Conservation (phyloP, 805 yeast species). For the Candida nemodendra region DNA sequence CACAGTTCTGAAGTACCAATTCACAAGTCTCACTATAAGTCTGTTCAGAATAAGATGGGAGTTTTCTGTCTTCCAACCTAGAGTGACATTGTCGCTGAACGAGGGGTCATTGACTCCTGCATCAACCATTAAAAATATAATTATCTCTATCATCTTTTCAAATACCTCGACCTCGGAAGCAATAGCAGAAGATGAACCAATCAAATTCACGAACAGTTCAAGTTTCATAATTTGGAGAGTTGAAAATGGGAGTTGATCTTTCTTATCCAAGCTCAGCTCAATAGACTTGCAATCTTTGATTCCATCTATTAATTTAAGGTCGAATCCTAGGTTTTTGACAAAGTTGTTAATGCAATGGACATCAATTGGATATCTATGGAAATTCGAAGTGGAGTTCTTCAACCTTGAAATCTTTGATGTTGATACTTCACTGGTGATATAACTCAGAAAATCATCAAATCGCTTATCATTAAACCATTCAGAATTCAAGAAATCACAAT, state of each 20-base stretch:
- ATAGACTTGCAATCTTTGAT: neutral
- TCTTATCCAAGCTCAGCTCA: constrained; percentile 9
- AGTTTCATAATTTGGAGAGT: constrained; percentile 13
- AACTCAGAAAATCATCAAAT: constrained; percentile 4
- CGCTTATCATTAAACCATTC: constrained; percentile 1
- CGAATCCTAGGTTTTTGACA: constrained; percentile 10
- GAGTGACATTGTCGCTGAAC: constrained; percentile 7
- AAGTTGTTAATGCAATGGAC: constrained; percentile 1
- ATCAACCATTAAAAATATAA: constrained; percentile 12
- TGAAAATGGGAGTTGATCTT: constrained; percentile 9
- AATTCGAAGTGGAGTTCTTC: neutral
- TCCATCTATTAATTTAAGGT: neutral
- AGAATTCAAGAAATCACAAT: constrained; percentile 1
- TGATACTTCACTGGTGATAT: constrained; percentile 3
- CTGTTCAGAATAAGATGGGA: constrained; percentile 13
- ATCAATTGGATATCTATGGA: neutral
- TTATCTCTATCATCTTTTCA: constrained; percentile 2
- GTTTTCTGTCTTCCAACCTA: constrained; percentile 7
- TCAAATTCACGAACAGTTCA: constrained; percentile 8
- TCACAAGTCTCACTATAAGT: constrained; percentile 9
- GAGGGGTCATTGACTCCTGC: constrained; percentile 14
- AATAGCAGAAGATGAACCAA: neutral
- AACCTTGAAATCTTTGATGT: neutral
- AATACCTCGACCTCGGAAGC: neutral
- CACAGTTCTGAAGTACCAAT: constrained; percentile 6